Evolutionary conservation across 2,329 filamentous ascomycete genomes (phyloP).

Genomic region (Talaromyces albobiverticillius): DNA sequence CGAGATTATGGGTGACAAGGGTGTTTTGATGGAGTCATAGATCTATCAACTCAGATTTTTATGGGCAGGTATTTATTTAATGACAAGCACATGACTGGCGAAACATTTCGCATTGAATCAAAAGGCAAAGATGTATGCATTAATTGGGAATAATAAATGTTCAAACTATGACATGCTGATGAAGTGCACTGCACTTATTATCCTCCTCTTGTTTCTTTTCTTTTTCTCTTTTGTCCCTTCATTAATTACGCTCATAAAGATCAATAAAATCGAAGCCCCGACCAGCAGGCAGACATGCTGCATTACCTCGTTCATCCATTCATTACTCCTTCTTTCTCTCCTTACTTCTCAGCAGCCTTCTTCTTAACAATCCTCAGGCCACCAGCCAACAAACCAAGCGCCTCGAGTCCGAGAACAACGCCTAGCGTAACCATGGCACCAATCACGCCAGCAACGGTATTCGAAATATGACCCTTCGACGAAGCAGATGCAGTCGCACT

Average conservation of each 20-base stretch:
- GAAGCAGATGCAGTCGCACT: constrained; percentile 15
- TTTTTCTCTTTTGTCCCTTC: too few relatives aligned
- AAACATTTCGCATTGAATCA: too few relatives aligned
- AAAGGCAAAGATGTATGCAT: too few relatives aligned
- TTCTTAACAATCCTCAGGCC: constrained; percentile 60
- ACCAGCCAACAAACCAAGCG: constrained; percentile 52
- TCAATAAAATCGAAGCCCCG: too few relatives aligned
- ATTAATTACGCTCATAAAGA: background rate
- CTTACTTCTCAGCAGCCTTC: constrained; percentile 23
- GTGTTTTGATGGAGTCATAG: constrained; percentile 12
- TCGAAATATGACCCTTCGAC: constrained; percentile 53
- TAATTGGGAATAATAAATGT: too few relatives aligned
- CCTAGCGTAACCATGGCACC: constrained; percentile 67
- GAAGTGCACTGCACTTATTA: too few relatives aligned
- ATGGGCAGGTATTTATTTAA: background rate
- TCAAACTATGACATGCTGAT: too few relatives aligned
- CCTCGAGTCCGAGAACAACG: constrained; percentile 58
- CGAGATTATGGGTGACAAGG: constrained; percentile 61
- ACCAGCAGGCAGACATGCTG: too few relatives aligned
- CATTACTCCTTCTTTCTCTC: background rate
- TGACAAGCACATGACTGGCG: background rate
- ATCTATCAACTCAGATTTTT: background rate
- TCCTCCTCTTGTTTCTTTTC: too few relatives aligned
- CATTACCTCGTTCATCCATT: background rate
- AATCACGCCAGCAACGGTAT: constrained; percentile 76